Conservation (phyloP, 2,329 filamentous ascomycete species). For the Pseudocercospora pini-densiflorae region DNA sequence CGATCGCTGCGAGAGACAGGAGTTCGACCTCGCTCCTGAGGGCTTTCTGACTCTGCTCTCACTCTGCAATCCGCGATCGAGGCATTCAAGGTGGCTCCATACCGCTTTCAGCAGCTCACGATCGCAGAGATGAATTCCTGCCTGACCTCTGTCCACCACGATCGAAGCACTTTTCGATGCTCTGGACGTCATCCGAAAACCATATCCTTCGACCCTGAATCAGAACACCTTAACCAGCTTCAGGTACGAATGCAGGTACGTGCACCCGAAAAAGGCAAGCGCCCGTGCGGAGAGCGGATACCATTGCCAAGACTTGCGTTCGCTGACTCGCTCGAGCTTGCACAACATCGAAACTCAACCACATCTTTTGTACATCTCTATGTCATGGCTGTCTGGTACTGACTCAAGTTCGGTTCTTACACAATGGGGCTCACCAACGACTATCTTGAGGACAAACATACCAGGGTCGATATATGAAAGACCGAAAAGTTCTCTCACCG, state of each 20-base stretch:
- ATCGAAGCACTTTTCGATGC: not conserved
- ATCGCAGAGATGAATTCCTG: not conserved
- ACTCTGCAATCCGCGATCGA: not conserved
- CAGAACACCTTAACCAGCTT: not conserved
- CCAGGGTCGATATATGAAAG: not conserved
- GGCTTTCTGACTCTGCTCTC: no score
- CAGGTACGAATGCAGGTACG: conserved; percentile 7
- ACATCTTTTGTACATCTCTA: not conserved
- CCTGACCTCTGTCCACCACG: not conserved
- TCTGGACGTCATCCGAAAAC: not conserved
- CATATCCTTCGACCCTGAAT: not conserved
- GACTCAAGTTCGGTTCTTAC: not conserved
- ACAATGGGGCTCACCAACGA: not conserved
- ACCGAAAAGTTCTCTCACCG: not conserved
- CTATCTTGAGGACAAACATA: not conserved
- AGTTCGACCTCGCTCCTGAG: no score
- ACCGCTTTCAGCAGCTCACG: not conserved
- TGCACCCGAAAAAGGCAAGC: not conserved
- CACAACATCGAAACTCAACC: conserved; percentile 1
- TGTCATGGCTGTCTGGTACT: not conserved
- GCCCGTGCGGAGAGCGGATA: not conserved
- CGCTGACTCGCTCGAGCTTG: conserved; percentile 9
- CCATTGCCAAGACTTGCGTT: not conserved
- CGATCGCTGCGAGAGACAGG: no score
- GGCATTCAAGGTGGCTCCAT: no score